phyloP scores from a whole-genome alignment of 2,329 filamentous ascomycete genomes.

The Xylaria sp. region DNA sequence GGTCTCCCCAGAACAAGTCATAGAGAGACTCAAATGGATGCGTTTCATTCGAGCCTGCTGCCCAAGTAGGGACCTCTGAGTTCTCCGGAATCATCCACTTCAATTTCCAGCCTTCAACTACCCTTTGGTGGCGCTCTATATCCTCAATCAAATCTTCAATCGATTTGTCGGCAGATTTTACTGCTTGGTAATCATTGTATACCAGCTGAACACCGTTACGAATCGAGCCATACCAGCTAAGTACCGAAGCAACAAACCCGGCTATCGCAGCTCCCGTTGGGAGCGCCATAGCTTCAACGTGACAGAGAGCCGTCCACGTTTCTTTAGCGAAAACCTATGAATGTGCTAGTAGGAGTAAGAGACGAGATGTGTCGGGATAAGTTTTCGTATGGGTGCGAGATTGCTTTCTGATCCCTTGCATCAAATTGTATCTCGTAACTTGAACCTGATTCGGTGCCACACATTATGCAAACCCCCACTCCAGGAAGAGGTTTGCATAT shows the following conservation, averaged over 20 bases:
- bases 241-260: conserved; percentile 9
- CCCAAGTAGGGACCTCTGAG: not conserved
- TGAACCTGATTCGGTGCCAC: not conserved
- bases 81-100: conserved; percentile 4
- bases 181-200: conserved; percentile 2
- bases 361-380: not conserved
- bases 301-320: not conserved
- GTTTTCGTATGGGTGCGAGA: not conserved
- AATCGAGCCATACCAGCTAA: conserved; percentile 5
- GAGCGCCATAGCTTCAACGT: not conserved
- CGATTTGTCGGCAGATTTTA: not conserved
- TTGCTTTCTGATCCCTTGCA: not conserved
- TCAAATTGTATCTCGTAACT: not conserved
- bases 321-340: not conserved
- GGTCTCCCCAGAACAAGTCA: conserved; percentile 1
- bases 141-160: conserved; percentile 9
- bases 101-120: conserved; percentile 6
- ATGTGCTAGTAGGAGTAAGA: not conserved
- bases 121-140: not conserved
- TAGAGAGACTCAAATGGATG: conserved; percentile 6
- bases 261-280: conserved; percentile 10
- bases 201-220: conserved; percentile 4
- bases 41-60: not conserved
- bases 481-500: not conserved
- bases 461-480: not conserved